Evolutionary conservation across 495 filamentous ascomycete species (phyloP).

Genomic region (Penicillium samsonianum): DNA sequence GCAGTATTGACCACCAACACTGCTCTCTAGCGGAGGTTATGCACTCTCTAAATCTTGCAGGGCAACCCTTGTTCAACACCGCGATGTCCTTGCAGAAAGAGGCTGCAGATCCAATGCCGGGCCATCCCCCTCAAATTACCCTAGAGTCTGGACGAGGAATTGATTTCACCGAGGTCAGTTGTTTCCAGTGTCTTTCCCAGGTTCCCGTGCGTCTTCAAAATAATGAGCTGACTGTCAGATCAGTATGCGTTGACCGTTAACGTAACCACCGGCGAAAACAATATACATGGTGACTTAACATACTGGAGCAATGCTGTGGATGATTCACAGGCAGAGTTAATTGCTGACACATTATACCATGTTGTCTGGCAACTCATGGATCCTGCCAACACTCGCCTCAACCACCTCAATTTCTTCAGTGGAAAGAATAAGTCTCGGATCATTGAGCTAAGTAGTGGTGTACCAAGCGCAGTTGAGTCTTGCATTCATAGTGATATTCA

Average conservation of each 20-base stretch:
- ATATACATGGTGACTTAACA: constrained; percentile 19
- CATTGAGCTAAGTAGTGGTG: too few species aligned
- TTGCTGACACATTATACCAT: constrained; percentile 18
- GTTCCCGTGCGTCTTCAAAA: too few species aligned
- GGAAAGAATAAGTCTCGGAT: too few species aligned
- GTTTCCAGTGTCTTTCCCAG: background rate
- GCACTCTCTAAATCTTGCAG: background rate
- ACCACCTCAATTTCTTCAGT: constrained; percentile 19
- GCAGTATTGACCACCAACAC: constrained; percentile 5
- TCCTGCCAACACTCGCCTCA: background rate
- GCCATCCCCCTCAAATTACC: background rate
- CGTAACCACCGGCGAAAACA: constrained; percentile 40
- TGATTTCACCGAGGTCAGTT: constrained; percentile 18
- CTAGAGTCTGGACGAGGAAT: background rate
- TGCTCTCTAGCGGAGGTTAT: constrained; percentile 11
- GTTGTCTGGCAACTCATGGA: constrained; percentile 12
- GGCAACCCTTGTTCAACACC: constrained; percentile 21
- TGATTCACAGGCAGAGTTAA: constrained; percentile 21
- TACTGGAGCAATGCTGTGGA: constrained; percentile 25
- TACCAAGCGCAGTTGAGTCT: too few species aligned
- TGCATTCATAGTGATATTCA: background rate
- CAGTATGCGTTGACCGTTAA: constrained; percentile 56
- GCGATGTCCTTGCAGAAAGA: constrained; percentile 20
- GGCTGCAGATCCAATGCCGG: background rate
- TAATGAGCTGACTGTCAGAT: too few species aligned